phyloP scores from a whole-genome alignment of 108 stramenopile species.

The Cyclotella cryptica region DNA sequence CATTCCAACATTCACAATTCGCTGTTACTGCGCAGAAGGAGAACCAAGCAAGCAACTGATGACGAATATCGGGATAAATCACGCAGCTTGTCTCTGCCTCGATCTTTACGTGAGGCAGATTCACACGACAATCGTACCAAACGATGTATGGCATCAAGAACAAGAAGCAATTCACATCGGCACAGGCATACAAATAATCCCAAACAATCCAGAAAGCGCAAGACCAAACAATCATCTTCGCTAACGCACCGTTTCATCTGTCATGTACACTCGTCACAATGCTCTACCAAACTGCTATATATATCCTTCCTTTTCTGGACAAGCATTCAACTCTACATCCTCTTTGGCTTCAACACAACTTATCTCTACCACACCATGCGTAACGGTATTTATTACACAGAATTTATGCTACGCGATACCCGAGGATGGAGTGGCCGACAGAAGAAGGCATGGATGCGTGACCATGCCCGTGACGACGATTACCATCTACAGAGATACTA shows the following conservation, averaged over 20 bases:
- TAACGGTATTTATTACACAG: background rate
- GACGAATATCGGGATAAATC: background rate
- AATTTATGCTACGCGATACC: background rate
- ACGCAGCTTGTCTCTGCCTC: too few species aligned
- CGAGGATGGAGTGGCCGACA: conserved; percentile 11
- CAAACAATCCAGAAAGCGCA: background rate
- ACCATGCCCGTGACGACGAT: background rate
- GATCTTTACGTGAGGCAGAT: too few species aligned
- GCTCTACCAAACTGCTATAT: conserved; percentile 35
- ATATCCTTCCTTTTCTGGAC: conserved; percentile 28
- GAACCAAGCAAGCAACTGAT: background rate
- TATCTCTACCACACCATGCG: conserved; percentile 9
- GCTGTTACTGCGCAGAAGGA: too few species aligned
- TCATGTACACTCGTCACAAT: background rate
- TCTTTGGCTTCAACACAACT: background rate
- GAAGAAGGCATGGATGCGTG: conserved; percentile 6
- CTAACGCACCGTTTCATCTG: background rate
- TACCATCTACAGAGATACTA: background rate
- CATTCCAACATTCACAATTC: too few species aligned
- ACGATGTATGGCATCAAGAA: too few species aligned
- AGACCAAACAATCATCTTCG: background rate
- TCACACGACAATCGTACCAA: too few species aligned
- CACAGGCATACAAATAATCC: too few species aligned
- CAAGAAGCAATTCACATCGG: too few species aligned
- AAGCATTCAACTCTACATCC: conserved; percentile 26